Evolutionary conservation across 805 yeast genomes (phyloP), one percentile per base, ranked within the genome.

Genomic region (Candida montana): DNA sequence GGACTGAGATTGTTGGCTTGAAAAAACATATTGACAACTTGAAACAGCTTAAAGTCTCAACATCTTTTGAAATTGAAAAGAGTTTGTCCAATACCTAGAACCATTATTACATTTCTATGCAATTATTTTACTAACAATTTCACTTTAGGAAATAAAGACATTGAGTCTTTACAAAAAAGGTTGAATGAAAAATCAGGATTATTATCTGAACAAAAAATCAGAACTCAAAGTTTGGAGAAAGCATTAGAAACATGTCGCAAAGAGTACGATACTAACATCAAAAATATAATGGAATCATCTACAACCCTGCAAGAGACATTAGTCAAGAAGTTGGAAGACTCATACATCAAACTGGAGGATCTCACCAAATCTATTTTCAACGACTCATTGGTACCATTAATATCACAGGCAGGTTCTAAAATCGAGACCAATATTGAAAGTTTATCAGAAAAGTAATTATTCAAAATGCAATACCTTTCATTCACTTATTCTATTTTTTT

Each of bases 151-250:
- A 46, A 46, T 21, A 63, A 59, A 41, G 71, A 68, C 17, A 61
- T 69, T 15, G 57, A 55, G 15, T 52, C 56, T 21, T 48, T 69
- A 27, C 64, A 60, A 42, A 44, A 58, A 29, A 68, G 63, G 38
- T 46, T 69, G 6, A 69, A 71, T 52, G 70, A 70, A 41, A 58
- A 67, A 19, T 63, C 74, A 9, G 75, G 76, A 1, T 61, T 68
- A 35, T 55, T 73, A 31, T 68, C 72, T 8, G 77, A 72, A 41
- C 75, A 72, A 47, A 72, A 68, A 40, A 56, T 70, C 11, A 67
- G 61, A 40, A 65, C 59, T 3, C 26, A 41, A 3, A 52, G 55
- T n/a, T 46, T 67, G n/a, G 52, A 50, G 21, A 58, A 52, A 33
- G 38, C 40, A 0, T 31, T 60, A 12, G 53, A 49, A 8, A 40